Evolutionary conservation across 805 yeast species (phyloP), one percentile per base, ranked within the genome.

Genomic region (Lachancea sp.): DNA sequence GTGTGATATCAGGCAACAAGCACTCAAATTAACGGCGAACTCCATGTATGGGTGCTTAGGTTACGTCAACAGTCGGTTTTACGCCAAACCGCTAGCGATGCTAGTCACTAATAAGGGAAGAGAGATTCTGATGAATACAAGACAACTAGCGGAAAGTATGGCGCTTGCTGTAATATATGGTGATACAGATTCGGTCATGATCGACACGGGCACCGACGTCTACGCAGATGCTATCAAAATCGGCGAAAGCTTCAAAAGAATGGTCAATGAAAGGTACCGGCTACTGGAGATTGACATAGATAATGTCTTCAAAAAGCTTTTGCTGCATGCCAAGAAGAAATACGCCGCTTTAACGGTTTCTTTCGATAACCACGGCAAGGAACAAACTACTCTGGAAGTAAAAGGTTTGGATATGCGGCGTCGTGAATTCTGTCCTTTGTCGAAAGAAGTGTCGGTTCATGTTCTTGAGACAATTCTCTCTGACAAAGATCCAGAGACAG

Each of bases 41-140:
- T 93, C 99, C n/a, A 91, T 93, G 97, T 93, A 93, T 68, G 99
- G 99, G 60, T 93, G 98, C 76, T 75, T 93, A 56, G 99, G 99
- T 54, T 90, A 82, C 63, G 85, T 84, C 6, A 77, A 84, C 56
- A 88, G 97, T 18, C 77, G 99, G 58, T 93, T 93, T 65, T 91
- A 90, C 59, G 99, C 99, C 11, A 84, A 86, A 59, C 96, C 98
- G 0, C 72, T 93, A 55, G 99, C 99, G 4, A 87, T 87, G 90
- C 72, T 93, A 57, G 95, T 89, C 47, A 93, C 99, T 2, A 84
- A 81, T 56, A 87, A 90, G 65, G 99, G 99, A 58, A 78, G 99
- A 69, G 98, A 93, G 63, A 88, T 90, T 62, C 75, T 93, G 58
- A 84, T 82, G 82, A 91, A 86, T 57, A 91, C 99, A 0, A 78